These are phyloP conservation scores for Penstemon eatonii DNA, from an alignment of 257 asterid genomes.

Conservation along the genomic window DNA sequence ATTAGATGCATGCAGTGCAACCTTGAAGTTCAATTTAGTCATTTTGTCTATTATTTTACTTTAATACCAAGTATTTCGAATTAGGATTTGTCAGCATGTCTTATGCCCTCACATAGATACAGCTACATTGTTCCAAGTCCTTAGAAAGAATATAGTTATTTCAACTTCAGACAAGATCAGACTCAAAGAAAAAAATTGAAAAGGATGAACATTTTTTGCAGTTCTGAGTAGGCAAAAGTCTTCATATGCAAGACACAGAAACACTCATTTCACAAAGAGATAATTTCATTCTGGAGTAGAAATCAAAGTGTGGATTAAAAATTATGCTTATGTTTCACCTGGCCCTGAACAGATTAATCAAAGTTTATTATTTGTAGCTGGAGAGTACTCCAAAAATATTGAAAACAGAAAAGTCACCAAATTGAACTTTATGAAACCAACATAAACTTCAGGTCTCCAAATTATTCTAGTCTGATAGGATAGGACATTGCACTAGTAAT, in stretches of 20 bases:
- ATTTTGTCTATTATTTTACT: not conserved
- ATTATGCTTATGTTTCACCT: not conserved
- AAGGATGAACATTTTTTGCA: not conserved
- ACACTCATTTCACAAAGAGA: not conserved
- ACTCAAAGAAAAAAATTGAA: not conserved
- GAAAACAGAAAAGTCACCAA: not conserved
- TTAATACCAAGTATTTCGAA: not conserved
- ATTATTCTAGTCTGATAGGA: slow-evolving; percentile 11
- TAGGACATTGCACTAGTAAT: not conserved
- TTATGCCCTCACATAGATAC: not conserved
- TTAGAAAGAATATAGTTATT: not conserved
- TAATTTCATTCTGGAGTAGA: not conserved
- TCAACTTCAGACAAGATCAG: not conserved
- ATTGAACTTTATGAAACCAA: not conserved
- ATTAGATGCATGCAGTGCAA: not conserved
- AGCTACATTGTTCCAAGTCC: not conserved
- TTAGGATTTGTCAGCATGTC: too few relatives aligned
- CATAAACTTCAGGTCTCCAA: not conserved
- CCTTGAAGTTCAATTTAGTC: slow-evolving; percentile 8
- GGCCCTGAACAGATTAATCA: not conserved
- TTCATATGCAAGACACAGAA: not conserved
- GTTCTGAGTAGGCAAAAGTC: not conserved
- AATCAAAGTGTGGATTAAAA: not conserved
- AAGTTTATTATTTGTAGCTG: not conserved
- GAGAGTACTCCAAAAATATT: not conserved